Evolutionary conservation across 768 basidiomycete genomes (phyloP).

Genomic region (Cystofilobasidium bisporidii): DNA sequence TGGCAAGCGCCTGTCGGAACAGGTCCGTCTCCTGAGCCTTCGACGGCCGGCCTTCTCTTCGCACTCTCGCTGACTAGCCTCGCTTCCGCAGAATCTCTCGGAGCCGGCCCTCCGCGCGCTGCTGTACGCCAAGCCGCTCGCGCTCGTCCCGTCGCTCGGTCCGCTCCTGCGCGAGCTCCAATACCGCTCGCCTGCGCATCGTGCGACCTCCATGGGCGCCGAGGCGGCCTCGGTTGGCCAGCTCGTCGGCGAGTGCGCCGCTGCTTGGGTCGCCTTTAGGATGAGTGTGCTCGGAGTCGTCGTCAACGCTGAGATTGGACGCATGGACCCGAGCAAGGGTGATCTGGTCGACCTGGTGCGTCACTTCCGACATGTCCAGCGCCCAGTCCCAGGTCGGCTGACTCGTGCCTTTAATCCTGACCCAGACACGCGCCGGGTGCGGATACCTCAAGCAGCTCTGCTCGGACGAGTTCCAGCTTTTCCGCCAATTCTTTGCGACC

Average conservation of each 20-base stretch:
- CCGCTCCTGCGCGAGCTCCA: constrained; percentile 81
- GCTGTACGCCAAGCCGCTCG: constrained; percentile 77
- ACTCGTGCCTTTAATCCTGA: too few species aligned
- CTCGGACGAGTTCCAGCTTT: constrained; percentile 77
- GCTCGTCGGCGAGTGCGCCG: constrained; percentile 74
- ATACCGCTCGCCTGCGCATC: constrained; percentile 53
- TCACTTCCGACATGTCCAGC: too few species aligned
- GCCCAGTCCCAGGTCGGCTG: too few species aligned
- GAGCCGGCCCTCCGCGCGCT: constrained; percentile 58
- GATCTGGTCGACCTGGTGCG: constrained; percentile 79
- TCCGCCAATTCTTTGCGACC: constrained; percentile 72
- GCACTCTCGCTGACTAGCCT: background rate
- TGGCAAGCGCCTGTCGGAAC: constrained; percentile 52
- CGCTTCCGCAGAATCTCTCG: constrained; percentile 55
- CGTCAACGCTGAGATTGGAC: constrained; percentile 70
- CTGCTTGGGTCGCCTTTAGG: constrained; percentile 68
- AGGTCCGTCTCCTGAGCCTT: background rate
- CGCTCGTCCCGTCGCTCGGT: constrained; percentile 58
- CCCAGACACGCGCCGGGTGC: constrained; percentile 85
- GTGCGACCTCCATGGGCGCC: background rate
- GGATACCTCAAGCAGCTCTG: constrained; percentile 86
- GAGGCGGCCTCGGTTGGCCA: background rate
- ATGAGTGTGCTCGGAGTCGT: constrained; percentile 60
- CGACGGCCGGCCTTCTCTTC: background rate
- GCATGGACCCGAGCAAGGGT: constrained; percentile 64